Evolutionary conservation across 768 basidiomycete species (phyloP), one percentile per base, ranked within the genome.

Genomic region (Crucibulum laeve): DNA sequence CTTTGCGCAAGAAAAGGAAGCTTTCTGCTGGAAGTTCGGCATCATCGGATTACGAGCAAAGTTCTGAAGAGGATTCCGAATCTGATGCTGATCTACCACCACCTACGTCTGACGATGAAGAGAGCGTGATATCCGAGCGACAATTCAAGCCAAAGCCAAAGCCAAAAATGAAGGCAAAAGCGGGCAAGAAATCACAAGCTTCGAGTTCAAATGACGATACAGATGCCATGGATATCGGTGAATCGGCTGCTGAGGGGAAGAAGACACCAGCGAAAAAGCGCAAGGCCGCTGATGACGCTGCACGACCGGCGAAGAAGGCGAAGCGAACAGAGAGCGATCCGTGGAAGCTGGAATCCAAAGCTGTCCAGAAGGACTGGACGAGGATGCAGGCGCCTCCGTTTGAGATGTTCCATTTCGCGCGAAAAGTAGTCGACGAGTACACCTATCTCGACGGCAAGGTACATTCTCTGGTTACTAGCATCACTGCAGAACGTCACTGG

Each of bases 371-470:
- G 41, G 82, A 95, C 51, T 95, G 84, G 84, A 83, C 70, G 5
- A 65, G 80, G 54, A 87, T 93, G 82, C 75, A 80, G 40, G 77
- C 82, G 1, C 91, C 93, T 1, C 87, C 91, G 14, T 66, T 96
- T 41, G 91, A 95, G 62, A 85, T 92, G 74, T 96, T 97, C 79
- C 80, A 92, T 56, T 96, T 89, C 59, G 70, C 88, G 3, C 84
- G 93, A 4, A 77, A 87, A 22, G 86, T 97, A 40, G 82, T 95
- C 32, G 94, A 96, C 63, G 93, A 97, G 58, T 97, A 94, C 61
- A 94, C 92, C 1, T 96, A 97, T 55, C 73, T 94, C 18, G 81
- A 84, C 19, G 90, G 87, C 42, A 83, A 87, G 53, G 73, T 83
- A 5, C 85, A 88, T 48, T 73, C 88, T 2, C 72, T 92, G 53